Evolutionary conservation across 2,329 filamentous ascomycete species (phyloP).

Genomic region (Talaromyces sp.): DNA sequence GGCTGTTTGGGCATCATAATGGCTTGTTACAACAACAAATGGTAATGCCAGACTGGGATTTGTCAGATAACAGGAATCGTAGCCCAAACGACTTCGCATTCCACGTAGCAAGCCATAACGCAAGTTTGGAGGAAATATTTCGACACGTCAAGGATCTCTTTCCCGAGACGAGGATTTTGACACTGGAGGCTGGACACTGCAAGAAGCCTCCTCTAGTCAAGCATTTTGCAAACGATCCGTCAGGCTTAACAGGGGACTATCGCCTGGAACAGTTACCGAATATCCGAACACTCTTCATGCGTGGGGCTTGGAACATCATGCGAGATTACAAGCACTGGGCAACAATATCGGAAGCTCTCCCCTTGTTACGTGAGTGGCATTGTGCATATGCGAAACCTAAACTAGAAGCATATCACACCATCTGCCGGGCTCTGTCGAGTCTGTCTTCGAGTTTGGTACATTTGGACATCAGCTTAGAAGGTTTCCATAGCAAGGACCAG

Average conservation of each 20-base stretch:
- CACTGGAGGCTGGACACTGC: slow-evolving; percentile 69
- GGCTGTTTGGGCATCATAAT: slow-evolving; percentile 16
- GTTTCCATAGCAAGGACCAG: slow-evolving; percentile 64
- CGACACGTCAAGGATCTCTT: slow-evolving; percentile 56
- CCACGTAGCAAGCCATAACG: slow-evolving; percentile 52
- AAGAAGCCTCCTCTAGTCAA: slow-evolving; percentile 67
- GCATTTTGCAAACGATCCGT: slow-evolving; percentile 46
- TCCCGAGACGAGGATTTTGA: slow-evolving; percentile 60
- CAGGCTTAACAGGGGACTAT: slow-evolving; percentile 26
- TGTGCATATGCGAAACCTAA: slow-evolving; percentile 62
- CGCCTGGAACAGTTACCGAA: slow-evolving; percentile 48
- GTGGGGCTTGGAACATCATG: slow-evolving; percentile 73
- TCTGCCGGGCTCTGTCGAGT: slow-evolving; percentile 58
- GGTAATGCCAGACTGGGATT: slow-evolving; percentile 22
- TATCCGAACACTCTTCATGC: slow-evolving; percentile 64
- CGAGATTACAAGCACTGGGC: slow-evolving; percentile 59
- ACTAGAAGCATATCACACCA: slow-evolving; percentile 66
- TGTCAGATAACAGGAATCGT: slow-evolving; percentile 20
- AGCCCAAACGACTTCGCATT: slow-evolving; percentile 27
- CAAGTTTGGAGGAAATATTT: slow-evolving; percentile 65
- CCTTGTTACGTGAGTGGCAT: slow-evolving; percentile 56
- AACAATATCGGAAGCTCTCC: slow-evolving; percentile 57
- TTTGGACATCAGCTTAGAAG: slow-evolving; percentile 65
- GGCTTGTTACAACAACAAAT: background rate
- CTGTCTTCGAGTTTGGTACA: slow-evolving; percentile 57